Evolutionary conservation across 495 filamentous ascomycete genomes (phyloP).

Genomic region (Hyaloscypha finlandica): DNA sequence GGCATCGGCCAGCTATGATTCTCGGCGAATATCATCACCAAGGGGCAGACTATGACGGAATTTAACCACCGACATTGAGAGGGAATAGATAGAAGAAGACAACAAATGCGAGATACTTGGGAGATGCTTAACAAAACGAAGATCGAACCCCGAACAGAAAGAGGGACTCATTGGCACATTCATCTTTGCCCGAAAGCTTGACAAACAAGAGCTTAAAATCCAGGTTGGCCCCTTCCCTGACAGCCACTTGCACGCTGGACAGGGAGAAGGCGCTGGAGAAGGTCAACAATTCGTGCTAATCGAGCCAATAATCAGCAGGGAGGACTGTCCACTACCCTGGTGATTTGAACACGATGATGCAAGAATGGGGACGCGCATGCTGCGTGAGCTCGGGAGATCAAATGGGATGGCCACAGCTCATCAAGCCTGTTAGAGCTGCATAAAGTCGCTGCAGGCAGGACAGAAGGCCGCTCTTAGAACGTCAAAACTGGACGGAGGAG

Average conservation of each 20-base stretch:
- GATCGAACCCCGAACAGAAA: too few species aligned
- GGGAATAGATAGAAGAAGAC: neutral
- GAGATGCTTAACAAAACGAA: too few species aligned
- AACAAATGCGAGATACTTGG: too few species aligned
- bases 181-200: neutral
- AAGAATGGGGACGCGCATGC: slow-evolving; percentile 1
- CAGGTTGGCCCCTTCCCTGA: neutral
- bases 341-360: neutral
- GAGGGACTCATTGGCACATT: neutral
- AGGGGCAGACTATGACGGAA: neutral
- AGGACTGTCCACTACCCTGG: neutral
- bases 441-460: slow-evolving; percentile 3
- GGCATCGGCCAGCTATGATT: neutral
- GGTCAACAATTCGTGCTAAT: neutral
- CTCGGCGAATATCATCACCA: neutral
- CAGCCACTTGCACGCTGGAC: neutral
- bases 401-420: neutral
- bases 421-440: slow-evolving; percentile 17
- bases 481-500: slow-evolving; percentile 12
- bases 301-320: neutral
- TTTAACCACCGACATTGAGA: neutral
- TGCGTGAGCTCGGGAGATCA: slow-evolving; percentile 7
- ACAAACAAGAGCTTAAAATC: neutral
- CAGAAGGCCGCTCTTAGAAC: neutral
- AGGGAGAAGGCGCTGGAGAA: neutral